A percentile compares a stretch with the other conserved stretches of the same genome.
These are phyloP conservation scores for Suillus americanus DNA, from an alignment of 768 basidiomycete genomes.

Conservation along the genomic window DNA sequence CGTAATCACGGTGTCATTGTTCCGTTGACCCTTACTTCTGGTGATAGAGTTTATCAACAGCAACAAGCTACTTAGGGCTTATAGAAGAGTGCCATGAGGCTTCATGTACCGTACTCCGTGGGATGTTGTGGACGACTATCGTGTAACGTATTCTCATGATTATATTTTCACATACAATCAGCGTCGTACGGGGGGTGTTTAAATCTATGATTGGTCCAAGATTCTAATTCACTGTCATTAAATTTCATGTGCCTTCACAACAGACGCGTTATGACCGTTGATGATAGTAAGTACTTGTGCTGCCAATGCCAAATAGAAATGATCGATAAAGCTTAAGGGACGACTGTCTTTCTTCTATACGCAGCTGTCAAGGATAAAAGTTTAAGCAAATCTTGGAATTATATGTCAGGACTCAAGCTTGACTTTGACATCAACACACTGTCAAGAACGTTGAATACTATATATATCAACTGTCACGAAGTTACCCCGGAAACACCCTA, in stretches of 20 bases:
- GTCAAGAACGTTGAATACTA: not conserved
- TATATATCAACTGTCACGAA: not conserved
- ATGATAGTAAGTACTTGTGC: not conserved
- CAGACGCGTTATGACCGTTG: not conserved
- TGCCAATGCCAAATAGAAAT: not conserved
- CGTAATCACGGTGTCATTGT: not conserved
- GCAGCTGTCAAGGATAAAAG: not conserved
- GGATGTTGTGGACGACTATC: not conserved
- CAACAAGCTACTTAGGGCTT: not conserved
- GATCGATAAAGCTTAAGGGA: not conserved
- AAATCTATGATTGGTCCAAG: not conserved
- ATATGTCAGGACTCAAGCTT: not conserved
- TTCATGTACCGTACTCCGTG: not conserved
- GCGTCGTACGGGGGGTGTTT: not conserved
- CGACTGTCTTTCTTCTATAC: not conserved
- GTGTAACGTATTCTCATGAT: slow-evolving; percentile 1
- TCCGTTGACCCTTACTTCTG: not conserved
- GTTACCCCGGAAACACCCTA: not conserved
- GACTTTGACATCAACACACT: not conserved
- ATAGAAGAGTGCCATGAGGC: not conserved
- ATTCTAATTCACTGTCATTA: not conserved
- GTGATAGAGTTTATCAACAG: not conserved
- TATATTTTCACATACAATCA: not conserved
- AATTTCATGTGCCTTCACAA: not conserved
- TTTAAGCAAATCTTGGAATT: not conserved